A percentile compares a stretch with the other conserved stretches of the same genome.
These are phyloP conservation scores for Davidsoniella virescens DNA, from an alignment of 2,329 filamentous ascomycete species.

Conservation along the genomic window DNA sequence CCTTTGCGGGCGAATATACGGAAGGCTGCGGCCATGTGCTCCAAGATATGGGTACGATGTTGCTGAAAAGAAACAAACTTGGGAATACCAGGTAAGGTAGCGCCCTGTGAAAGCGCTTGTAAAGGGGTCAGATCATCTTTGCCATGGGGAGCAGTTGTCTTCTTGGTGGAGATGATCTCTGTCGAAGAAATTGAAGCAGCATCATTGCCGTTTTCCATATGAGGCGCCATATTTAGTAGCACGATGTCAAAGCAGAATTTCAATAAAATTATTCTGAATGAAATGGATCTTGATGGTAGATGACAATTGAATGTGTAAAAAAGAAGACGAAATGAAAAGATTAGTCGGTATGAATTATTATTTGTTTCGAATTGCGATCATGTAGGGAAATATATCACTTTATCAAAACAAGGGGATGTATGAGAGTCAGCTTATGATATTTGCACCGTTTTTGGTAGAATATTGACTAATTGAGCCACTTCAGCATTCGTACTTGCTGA, in stretches of 20 bases:
- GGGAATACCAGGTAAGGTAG: constrained; percentile 8
- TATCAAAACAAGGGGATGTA: too few relatives aligned
- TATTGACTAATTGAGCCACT: too few relatives aligned
- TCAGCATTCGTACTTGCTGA: too few relatives aligned
- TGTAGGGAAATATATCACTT: too few relatives aligned
- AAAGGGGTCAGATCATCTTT: constrained; percentile 10
- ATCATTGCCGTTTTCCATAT: neutral
- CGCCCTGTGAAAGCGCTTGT: constrained; percentile 9
- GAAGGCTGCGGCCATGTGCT: constrained; percentile 31
- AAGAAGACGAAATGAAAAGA: too few relatives aligned
- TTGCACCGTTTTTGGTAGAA: too few relatives aligned
- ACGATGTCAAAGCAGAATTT: neutral
- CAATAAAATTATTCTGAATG: too few relatives aligned
- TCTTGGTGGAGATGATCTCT: neutral
- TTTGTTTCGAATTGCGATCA: too few relatives aligned
- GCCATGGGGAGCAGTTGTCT: neutral
- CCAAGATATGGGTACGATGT: constrained; percentile 21
- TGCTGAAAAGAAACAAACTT: constrained; percentile 15
- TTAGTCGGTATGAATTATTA: too few relatives aligned
- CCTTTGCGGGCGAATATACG: constrained; percentile 30
- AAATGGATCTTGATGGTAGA: too few relatives aligned
- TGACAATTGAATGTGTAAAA: too few relatives aligned
- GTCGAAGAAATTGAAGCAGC: neutral
- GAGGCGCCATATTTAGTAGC: neutral
- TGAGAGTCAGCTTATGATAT: too few relatives aligned